phyloP scores from a whole-genome alignment of 345 rosid genomes.

The Populus deltoides region DNA sequence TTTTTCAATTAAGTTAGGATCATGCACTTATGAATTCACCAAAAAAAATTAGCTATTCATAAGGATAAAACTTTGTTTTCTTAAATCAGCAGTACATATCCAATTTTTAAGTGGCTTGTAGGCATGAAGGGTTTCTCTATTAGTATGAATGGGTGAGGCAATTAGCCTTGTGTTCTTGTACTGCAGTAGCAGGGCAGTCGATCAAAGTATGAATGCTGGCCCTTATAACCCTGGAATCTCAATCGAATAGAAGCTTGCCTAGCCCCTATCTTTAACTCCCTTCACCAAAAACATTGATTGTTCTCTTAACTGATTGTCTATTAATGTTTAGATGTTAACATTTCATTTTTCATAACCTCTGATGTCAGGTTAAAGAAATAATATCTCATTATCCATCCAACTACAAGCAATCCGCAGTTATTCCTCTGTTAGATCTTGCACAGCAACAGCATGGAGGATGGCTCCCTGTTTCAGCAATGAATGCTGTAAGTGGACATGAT shows the following conservation, averaged over 20 bases:
- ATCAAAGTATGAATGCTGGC: not conserved
- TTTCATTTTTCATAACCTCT: not conserved
- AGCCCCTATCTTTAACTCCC: not conserved
- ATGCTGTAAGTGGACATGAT: slow-evolving; percentile 54
- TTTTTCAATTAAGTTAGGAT: not conserved
- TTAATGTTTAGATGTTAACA: not conserved
- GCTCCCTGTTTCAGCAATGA: slow-evolving; percentile 99
- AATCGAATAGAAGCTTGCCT: not conserved
- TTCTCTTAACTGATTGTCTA: not conserved
- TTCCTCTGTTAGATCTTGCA: slow-evolving; percentile 95
- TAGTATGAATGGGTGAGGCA: not conserved
- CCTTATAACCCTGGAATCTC: not conserved
- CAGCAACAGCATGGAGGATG: slow-evolving; percentile 99
- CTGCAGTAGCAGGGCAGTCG: not conserved
- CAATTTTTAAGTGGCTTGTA: not conserved
- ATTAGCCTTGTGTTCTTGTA: not conserved
- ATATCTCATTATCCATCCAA: slow-evolving; percentile 93
- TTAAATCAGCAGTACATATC: not conserved
- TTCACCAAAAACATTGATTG: not conserved
- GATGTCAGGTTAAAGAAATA: slow-evolving; percentile 74
- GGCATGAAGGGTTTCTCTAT: not conserved
- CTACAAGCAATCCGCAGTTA: slow-evolving; percentile 98
- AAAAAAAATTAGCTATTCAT: not conserved
- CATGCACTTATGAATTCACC: not conserved
- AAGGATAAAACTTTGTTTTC: not conserved